Base-by-base conservation (phyloP, 257 asterid genomes). In the Solanum piurae region DNA sequence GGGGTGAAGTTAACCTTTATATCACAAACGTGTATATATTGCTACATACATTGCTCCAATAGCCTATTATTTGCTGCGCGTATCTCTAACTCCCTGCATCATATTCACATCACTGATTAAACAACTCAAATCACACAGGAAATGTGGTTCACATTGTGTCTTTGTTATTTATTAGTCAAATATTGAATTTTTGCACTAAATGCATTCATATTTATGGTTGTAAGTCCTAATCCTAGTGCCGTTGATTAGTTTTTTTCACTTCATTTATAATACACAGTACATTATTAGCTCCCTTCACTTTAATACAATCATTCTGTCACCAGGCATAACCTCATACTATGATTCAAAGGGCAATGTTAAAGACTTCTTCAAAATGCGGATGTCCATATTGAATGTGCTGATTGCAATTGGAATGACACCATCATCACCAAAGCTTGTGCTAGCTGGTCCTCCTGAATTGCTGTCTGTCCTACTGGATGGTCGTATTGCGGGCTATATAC, bases 381-480 rank as follows among this genome's bases (percentile, higher is more conserved):
- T 72, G 90, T 92, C 95, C 18, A 92, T 97, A 88, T 87, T 91
- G 85, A 91, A 87, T 77, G 90, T 94, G 79, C 87, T 97, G 88
- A 91, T 93, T 34, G 89, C 94, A 87, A 90, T 91, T 69, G 99
- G 99, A 87, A 95, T 97, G 99, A 93, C 90, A 37, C 97, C 98
- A 4, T 90, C 98, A 21, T 87, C 88, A 79, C 98, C 99, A 83
- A 95, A 92, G 93, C 92, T 92, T 85, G 93, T 91, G 86, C 97
- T 90, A 89, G 98, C 98, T 74, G 98, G 98, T 13, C 98, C 98
- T 25, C 99, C 99, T 36, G 95, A 95, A 93, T 93, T 93, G 88
- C 99, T 93, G 83, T 87, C 94, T 83, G 98, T 97, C 87, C 94
- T 96, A 87, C 92, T 97, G 73, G 99, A 97, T 94, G 99, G 99